A percentile compares a stretch with the other conserved stretches of the same genome.
Evolutionary conservation across 2,329 filamentous ascomycete genomes (phyloP).

Genomic region (Madurella mycetomatis): DNA sequence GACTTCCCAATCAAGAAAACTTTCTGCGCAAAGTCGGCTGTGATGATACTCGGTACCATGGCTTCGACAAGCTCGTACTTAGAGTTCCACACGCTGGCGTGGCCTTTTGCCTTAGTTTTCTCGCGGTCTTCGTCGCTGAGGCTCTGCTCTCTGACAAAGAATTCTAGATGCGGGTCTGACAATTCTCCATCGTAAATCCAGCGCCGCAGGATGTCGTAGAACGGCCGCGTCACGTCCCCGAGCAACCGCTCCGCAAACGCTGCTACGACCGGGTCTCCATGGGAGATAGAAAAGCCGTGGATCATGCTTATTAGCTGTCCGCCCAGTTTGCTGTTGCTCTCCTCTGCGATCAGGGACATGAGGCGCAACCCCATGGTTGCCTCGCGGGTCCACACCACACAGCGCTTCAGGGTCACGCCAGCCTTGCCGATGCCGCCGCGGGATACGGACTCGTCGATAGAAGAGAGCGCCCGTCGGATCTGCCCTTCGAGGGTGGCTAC

Average conservation of each 20-base stretch:
- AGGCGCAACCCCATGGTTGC: slow-evolving; percentile 91
- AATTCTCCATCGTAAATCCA: slow-evolving; percentile 99
- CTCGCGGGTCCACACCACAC: slow-evolving; percentile 95
- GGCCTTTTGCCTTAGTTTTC: slow-evolving; percentile 54
- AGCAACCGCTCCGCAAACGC: slow-evolving; percentile 88
- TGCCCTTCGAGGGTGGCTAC: slow-evolving; percentile 91
- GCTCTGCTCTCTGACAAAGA: slow-evolving; percentile 86
- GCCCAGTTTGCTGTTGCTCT: slow-evolving; percentile 76
- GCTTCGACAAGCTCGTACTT: slow-evolving; percentile 83
- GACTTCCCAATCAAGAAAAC: slow-evolving; percentile 97
- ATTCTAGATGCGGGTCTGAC: slow-evolving; percentile 91
- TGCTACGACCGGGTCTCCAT: slow-evolving; percentile 91
- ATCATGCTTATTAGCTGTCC: slow-evolving; percentile 92
- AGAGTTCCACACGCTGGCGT: slow-evolving; percentile 94
- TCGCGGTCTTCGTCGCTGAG: slow-evolving; percentile 42
- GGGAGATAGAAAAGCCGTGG: slow-evolving; percentile 85
- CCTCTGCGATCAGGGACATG: slow-evolving; percentile 91
- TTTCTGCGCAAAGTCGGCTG: slow-evolving; percentile 88
- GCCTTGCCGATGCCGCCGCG: slow-evolving; percentile 73
- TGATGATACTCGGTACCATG: slow-evolving; percentile 93
- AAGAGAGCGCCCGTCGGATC: slow-evolving; percentile 74
- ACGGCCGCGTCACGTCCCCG: slow-evolving; percentile 81
- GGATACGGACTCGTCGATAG: slow-evolving; percentile 64
- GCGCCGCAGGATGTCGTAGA: slow-evolving; percentile 90
- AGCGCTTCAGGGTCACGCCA: slow-evolving; percentile 90